These are phyloP conservation scores for Globisporangium megalacanthum DNA, from an alignment of 352 stramenopile genomes.

Conservation along the genomic window DNA sequence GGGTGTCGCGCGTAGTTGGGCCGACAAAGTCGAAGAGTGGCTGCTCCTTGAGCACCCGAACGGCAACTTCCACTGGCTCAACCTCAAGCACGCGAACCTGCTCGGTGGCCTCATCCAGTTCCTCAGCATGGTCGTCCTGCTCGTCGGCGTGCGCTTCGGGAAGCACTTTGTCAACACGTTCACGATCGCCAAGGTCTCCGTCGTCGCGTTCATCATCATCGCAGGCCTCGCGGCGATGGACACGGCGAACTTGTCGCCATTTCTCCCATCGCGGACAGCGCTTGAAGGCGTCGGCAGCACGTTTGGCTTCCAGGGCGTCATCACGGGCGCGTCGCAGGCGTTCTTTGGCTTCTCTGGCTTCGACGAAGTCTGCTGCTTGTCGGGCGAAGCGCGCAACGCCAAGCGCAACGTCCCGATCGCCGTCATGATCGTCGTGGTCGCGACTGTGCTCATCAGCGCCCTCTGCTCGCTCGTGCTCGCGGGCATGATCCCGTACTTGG, in stretches of 20 bases:
- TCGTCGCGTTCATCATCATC: slow-evolving; percentile 92
- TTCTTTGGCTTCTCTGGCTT: slow-evolving; percentile 94
- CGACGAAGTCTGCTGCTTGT: slow-evolving; percentile 91
- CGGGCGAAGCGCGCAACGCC: slow-evolving; percentile 62
- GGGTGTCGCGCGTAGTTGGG: slow-evolving; percentile 91
- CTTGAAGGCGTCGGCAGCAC: slow-evolving; percentile 3
- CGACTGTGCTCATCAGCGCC: slow-evolving; percentile 59
- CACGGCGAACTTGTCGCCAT: slow-evolving; percentile 73
- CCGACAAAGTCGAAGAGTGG: slow-evolving; percentile 83
- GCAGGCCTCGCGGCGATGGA: slow-evolving; percentile 83
- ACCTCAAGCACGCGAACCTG: slow-evolving; percentile 55
- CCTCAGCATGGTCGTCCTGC: slow-evolving; percentile 60
- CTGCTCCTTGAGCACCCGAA: slow-evolving; percentile 36
- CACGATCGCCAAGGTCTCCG: slow-evolving; percentile 65
- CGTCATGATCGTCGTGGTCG: slow-evolving; percentile 70
- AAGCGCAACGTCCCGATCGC: slow-evolving; percentile 63
- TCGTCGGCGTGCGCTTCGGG: slow-evolving; percentile 82
- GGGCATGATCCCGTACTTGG: slow-evolving; percentile 38
- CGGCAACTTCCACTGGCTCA: slow-evolving; percentile 44
- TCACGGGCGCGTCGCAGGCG: slow-evolving; percentile 71
- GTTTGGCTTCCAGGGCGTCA: slow-evolving; percentile 47
- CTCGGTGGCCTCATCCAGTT: slow-evolving; percentile 68
- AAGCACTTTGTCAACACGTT: slow-evolving; percentile 90
- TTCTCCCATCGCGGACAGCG: slow-evolving; percentile 33
- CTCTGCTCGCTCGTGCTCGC: slow-evolving; percentile 79